phyloP scores from a whole-genome alignment of 495 filamentous ascomycete species.

The Margaritispora aquatica region DNA sequence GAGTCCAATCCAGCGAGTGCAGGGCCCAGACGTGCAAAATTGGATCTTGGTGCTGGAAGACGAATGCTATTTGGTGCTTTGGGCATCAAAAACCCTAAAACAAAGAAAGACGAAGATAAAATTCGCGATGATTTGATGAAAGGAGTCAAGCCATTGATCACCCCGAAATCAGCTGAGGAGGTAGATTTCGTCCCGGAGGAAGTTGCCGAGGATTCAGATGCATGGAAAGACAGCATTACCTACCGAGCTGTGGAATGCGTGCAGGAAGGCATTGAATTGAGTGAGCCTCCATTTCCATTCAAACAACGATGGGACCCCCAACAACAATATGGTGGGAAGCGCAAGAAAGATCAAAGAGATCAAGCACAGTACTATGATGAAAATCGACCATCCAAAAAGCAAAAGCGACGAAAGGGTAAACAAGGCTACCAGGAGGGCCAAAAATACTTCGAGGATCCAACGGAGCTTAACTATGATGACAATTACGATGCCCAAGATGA shows the following conservation, averaged over 20 bases:
- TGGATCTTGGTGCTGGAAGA: slow-evolving; percentile 60
- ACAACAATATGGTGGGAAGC: slow-evolving; percentile 51
- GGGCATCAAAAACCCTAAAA: slow-evolving; percentile 61
- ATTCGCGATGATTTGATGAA: slow-evolving; percentile 51
- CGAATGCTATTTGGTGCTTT: slow-evolving; percentile 67
- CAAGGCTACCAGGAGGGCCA: slow-evolving; percentile 29
- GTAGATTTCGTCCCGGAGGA: not conserved
- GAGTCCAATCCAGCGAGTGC: not conserved
- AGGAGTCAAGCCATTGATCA: slow-evolving; percentile 27
- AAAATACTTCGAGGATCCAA: slow-evolving; percentile 20
- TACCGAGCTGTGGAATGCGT: slow-evolving; percentile 77
- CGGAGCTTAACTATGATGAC: slow-evolving; percentile 45
- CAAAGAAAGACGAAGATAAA: slow-evolving; percentile 58
- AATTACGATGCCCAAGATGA: slow-evolving; percentile 18
- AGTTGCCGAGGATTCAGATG: slow-evolving; percentile 29
- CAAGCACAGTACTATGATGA: slow-evolving; percentile 27
- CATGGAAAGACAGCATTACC: slow-evolving; percentile 70
- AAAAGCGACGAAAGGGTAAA: slow-evolving; percentile 36
- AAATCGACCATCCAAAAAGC: slow-evolving; percentile 35
- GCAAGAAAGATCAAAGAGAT: slow-evolving; percentile 27
- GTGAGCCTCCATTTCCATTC: slow-evolving; percentile 84
- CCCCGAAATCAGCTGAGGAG: slow-evolving; percentile 14
- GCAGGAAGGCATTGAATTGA: slow-evolving; percentile 64
- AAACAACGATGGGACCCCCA: slow-evolving; percentile 80
- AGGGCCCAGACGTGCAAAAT: slow-evolving; percentile 36